These are phyloP conservation scores for Aethionema arabicum DNA, from an alignment of 345 rosid species.

Conservation along the genomic window DNA sequence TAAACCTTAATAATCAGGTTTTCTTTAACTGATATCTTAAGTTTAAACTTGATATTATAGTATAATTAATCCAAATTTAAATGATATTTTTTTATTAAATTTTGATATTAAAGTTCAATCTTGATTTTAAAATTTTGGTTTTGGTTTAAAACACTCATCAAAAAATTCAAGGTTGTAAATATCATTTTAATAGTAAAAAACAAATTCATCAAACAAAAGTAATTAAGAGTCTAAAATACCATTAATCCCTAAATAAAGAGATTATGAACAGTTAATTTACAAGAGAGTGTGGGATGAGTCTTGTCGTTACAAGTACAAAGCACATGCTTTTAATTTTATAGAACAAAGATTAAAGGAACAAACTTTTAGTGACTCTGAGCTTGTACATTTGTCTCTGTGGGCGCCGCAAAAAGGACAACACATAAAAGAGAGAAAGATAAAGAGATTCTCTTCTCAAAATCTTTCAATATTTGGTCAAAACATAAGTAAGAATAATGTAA, in stretches of 20 bases:
- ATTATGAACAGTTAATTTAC: constrained; percentile 32
- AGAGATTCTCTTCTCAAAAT: constrained; percentile 25
- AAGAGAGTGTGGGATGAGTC: constrained; percentile 37
- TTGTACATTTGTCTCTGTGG: constrained; percentile 39
- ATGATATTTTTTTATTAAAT: no score
- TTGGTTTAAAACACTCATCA: no score
- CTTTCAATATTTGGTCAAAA: not conserved
- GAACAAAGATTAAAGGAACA: constrained; percentile 16
- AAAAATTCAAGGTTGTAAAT: no score
- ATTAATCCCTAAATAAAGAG: not conserved
- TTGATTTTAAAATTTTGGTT: no score
- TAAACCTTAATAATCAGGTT: no score
- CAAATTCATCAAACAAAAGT: no score
- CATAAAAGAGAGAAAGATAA: constrained; percentile 5
- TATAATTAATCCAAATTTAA: no score
- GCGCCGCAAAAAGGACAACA: constrained; percentile 35
- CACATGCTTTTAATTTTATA: constrained; percentile 39
- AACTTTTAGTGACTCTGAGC: constrained; percentile 41
- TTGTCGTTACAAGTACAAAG: constrained; percentile 42
- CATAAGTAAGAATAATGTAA: not conserved
- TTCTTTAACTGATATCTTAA: no score
- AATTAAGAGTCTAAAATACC: not conserved
- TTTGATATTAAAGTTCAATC: no score
- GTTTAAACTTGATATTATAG: no score
- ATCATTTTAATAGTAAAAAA: no score